phyloP scores from a whole-genome alignment of 2,329 filamentous ascomycete species.

The Aschersonia sp. region DNA sequence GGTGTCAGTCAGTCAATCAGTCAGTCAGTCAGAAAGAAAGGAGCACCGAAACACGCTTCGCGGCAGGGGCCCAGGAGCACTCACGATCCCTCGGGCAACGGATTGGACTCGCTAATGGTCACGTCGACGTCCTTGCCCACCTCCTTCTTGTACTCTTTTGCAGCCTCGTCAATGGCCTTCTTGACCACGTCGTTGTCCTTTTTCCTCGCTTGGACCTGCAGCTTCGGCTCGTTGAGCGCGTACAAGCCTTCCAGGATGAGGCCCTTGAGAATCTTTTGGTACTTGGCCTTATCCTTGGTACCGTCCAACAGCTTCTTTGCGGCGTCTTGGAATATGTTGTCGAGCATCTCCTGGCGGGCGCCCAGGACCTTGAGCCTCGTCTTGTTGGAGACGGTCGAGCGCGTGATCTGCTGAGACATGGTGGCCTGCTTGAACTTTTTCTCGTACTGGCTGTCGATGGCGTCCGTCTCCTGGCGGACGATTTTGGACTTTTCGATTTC shows the following conservation, averaged over 20 bases:
- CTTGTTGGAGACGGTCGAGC: constrained; percentile 93
- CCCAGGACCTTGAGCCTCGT: constrained; percentile 77
- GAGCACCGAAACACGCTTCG: background rate
- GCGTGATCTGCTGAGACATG: constrained; percentile 98
- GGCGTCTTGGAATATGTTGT: constrained; percentile 75
- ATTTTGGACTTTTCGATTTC: constrained; percentile 98
- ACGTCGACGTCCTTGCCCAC: constrained; percentile 54
- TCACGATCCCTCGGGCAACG: constrained; percentile 71
- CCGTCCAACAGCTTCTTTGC: constrained; percentile 52
- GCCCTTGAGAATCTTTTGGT: constrained; percentile 61
- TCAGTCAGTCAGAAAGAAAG: background rate
- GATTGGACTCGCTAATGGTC: constrained; percentile 63
- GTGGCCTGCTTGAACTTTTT: constrained; percentile 98
- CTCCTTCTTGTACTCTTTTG: constrained; percentile 72
- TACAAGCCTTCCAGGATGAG: constrained; percentile 84
- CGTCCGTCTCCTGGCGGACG: constrained; percentile 82
- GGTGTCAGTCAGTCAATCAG: background rate
- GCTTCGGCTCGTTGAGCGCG: constrained; percentile 66
- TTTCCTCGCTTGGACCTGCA: constrained; percentile 63
- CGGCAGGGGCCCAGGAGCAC: constrained; percentile 21
- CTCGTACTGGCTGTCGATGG: constrained; percentile 86
- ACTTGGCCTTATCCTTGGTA: constrained; percentile 56
- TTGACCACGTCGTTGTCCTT: constrained; percentile 62
- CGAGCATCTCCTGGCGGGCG: constrained; percentile 79
- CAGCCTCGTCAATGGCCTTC: constrained; percentile 63